Conservation (phyloP, 2,329 filamentous ascomycete species). For the Beauveria asiatica region DNA sequence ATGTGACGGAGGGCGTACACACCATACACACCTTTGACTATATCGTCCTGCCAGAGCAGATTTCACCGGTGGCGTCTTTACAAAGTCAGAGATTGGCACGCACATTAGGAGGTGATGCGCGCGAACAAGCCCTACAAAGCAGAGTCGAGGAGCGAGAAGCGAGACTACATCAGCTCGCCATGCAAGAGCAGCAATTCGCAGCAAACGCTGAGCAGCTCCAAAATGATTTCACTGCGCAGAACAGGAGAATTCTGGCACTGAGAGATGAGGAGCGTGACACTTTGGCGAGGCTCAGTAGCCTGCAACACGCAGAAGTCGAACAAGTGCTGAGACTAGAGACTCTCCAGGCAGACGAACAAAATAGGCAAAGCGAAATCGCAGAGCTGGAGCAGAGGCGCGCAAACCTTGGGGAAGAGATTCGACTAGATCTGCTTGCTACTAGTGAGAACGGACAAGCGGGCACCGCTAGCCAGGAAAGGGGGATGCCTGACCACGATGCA, state of each 20-base stretch:
- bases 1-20: neutral
- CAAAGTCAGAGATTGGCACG: neutral
- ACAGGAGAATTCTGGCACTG: neutral
- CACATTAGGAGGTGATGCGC: neutral
- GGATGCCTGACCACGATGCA: neutral
- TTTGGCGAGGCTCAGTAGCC: neutral
- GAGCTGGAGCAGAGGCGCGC: neutral
- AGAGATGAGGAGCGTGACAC: neutral
- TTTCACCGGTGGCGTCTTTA: neutral
- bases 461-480: neutral
- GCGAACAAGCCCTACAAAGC: neutral
- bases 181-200: neutral
- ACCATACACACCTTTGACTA: neutral
- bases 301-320: neutral
- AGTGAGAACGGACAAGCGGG: neutral
- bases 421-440: neutral
- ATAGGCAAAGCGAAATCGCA: neutral
- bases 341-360: neutral
- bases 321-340: neutral
- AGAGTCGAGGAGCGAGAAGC: neutral
- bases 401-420: neutral
- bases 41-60: neutral
- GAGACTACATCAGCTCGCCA: neutral
- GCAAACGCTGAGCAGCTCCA: neutral
- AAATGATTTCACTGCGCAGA: neutral